A percentile compares a stretch with the other conserved stretches of the same genome.
Conservation (phyloP, 2,329 filamentous ascomycete species). For the Davidsoniella neocaledoniae region DNA sequence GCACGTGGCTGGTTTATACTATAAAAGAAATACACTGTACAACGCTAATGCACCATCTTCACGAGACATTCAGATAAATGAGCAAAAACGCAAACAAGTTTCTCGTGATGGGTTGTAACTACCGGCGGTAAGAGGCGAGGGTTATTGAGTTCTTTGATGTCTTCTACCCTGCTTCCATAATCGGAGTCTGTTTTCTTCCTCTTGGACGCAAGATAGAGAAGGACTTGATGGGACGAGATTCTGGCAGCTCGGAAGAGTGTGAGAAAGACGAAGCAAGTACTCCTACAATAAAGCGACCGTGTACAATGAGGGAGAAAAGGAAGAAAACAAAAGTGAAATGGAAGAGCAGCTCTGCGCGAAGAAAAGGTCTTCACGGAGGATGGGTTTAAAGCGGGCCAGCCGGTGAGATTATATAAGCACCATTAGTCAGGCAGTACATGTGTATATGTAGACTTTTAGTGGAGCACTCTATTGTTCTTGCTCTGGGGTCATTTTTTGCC, state of each 20-base stretch:
- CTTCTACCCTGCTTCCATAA: constrained; percentile 57
- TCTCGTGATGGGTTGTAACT: constrained; percentile 33
- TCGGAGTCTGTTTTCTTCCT: constrained; percentile 37
- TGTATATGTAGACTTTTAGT: no score
- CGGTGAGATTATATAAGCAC: no score
- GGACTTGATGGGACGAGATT: constrained; percentile 38
- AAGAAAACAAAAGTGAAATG: constrained; percentile 19
- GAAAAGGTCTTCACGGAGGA: constrained; percentile 13
- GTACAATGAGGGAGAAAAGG: constrained; percentile 42
- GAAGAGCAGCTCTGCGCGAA: constrained; percentile 14
- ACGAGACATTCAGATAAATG: not conserved
- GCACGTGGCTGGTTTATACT: no score
- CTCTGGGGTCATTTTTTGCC: constrained; percentile 15
- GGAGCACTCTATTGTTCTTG: not conserved
- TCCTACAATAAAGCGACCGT: constrained; percentile 57
- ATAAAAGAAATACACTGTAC: no score
- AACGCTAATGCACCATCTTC: not conserved
- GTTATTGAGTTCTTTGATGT: constrained; percentile 35
- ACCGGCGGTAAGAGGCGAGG: constrained; percentile 58
- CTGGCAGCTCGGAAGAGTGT: not conserved
- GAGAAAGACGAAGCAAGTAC: constrained; percentile 34
- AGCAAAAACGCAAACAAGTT: not conserved
- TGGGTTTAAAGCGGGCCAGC: not conserved
- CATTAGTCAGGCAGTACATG: no score
- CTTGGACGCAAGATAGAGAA: constrained; percentile 60